Conservation (phyloP, 371 early-diverging fungal species). For the Circinella umbellata region DNA sequence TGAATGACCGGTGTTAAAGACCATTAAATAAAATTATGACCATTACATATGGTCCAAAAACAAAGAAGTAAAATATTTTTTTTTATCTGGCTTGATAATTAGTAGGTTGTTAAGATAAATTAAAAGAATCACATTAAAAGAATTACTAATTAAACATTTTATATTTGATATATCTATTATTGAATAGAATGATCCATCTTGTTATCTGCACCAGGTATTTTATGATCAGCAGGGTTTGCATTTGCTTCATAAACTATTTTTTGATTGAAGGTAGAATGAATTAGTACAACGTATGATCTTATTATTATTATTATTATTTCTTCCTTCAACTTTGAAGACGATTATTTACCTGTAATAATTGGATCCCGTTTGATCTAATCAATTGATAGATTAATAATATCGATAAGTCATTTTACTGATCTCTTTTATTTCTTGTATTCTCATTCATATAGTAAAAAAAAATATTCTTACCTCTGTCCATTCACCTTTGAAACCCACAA, state of each 20-base stretch:
- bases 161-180: constrained; percentile 16
- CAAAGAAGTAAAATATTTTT: no score
- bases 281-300: background rate
- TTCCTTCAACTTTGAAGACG: no score
- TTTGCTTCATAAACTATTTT: constrained; percentile 73
- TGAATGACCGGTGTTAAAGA: no score
- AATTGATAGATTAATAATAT: background rate
- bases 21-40: no score
- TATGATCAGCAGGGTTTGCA: constrained; percentile 87
- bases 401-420: background rate
- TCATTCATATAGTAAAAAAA: background rate
- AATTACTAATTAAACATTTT: no score
- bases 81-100: no score
- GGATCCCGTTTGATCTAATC: constrained; percentile 80
- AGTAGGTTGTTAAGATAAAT: no score
- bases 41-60: no score
- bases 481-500: constrained; percentile 92
- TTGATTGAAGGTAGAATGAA: background rate
- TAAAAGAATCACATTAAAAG: no score
- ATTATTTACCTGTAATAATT: constrained; percentile 45
- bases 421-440: background rate
- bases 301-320: no score
- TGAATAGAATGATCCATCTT: constrained; percentile 44
- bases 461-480: constrained; percentile 69
- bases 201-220: constrained; percentile 55